phyloP scores from a whole-genome alignment of 2,329 filamentous ascomycete species.

The Dactylellina cionopaga region DNA sequence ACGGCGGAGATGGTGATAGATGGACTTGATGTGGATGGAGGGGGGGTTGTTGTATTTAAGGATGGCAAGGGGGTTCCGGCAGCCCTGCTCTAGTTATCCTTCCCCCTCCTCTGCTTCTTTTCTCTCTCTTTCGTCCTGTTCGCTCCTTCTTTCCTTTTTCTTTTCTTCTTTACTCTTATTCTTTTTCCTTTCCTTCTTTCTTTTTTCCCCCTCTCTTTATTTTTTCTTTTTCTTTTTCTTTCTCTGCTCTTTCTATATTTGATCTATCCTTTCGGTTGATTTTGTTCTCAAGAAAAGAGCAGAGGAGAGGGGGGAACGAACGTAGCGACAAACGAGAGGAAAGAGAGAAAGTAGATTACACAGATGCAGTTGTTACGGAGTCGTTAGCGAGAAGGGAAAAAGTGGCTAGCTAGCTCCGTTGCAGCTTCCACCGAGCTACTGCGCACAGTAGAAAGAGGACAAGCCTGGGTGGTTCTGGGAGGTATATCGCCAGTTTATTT shows the following conservation, averaged over 20 bases:
- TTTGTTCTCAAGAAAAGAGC: neutral
- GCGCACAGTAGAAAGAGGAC: too few relatives aligned
- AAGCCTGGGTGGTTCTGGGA: too few relatives aligned
- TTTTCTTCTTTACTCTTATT: neutral
- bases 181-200: neutral
- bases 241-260: neutral
- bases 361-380: too few relatives aligned
- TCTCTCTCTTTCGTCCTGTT: neutral
- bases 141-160: neutral
- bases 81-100: neutral
- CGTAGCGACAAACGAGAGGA: neutral
- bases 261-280: neutral
- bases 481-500: too few relatives aligned
- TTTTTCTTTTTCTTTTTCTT: neutral
- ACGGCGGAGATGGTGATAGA: neutral
- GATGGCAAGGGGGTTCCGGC: constrained; percentile 17
- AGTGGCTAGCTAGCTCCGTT: too few relatives aligned
- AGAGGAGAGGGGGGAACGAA: neutral
- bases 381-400: neutral
- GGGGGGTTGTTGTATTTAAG: constrained; percentile 26
- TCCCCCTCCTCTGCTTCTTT: neutral
- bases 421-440: too few relatives aligned
- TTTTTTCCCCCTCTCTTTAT: neutral
- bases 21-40: neutral
- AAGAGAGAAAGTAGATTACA: neutral